Conservation (phyloP, 108 stramenopile genomes). For the Discostella stelligeroides region DNA sequence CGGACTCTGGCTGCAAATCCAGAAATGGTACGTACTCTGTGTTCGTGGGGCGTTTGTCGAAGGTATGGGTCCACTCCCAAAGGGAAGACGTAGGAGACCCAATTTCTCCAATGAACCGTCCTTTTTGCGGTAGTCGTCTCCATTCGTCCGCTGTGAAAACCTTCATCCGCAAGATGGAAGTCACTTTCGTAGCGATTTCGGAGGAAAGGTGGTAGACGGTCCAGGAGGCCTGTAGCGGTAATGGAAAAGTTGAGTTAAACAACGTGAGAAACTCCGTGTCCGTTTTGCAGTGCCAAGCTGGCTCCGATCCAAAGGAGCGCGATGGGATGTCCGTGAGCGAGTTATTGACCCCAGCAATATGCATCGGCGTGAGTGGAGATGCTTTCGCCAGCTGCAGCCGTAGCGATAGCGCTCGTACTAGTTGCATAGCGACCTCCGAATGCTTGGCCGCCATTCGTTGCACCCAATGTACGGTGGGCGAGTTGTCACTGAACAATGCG, state of each 20-base stretch:
- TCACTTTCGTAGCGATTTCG: constrained; percentile 7
- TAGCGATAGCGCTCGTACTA: constrained; percentile 1
- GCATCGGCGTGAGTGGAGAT: constrained; percentile 3
- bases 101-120: constrained; percentile 11
- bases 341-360: constrained; percentile 9
- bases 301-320: constrained; percentile 20
- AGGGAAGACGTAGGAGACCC: constrained; percentile 7
- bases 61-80: constrained; percentile 23
- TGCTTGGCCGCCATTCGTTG: neutral
- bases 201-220: constrained; percentile 2
- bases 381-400: neutral
- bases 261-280: constrained; percentile 4
- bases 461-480: constrained; percentile 21
- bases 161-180: constrained; percentile 19
- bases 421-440: neutral
- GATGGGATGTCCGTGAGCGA: constrained; percentile 14
- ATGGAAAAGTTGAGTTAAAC: constrained; percentile 1
- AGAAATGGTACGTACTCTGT: neutral
- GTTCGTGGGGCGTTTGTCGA: neutral
- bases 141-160: constrained; percentile 15
- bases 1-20: neutral
- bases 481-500: constrained; percentile 17
- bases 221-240: constrained; percentile 24
- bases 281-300: neutral
- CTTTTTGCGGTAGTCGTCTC: constrained; percentile 6